Conservation (phyloP, 129 eudicot species). For the Artemisia annua region DNA sequence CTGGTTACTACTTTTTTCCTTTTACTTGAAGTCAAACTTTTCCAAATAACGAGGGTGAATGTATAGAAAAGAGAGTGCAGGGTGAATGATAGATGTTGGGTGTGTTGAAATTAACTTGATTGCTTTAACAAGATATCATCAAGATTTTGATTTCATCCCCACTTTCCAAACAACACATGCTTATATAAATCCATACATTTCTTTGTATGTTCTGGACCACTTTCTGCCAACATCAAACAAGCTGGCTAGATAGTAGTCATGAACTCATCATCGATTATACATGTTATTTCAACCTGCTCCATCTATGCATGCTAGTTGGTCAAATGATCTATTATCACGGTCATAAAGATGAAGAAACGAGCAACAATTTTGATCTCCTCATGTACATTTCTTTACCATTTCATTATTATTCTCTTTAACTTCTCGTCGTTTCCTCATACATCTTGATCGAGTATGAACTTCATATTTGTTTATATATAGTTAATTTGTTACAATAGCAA, state of each 20-base stretch:
- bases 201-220: conserved; percentile 7
- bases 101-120: conserved; percentile 22
- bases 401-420: too few relatives aligned
- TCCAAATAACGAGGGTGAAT: conserved; percentile 6
- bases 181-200: neutral
- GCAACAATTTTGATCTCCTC: neutral
- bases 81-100: conserved; percentile 21
- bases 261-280: neutral
- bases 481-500: neutral
- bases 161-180: conserved; percentile 14
- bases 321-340: neutral
- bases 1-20: neutral
- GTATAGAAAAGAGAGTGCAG: neutral
- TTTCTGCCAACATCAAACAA: conserved; percentile 6
- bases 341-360: neutral
- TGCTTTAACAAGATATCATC: conserved; percentile 16
- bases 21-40: neutral
- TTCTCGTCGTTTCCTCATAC: too few relatives aligned
- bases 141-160: conserved; percentile 25
- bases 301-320: neutral
- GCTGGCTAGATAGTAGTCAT: conserved; percentile 8
- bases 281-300: neutral
- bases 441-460: too few relatives aligned
- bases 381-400: neutral
- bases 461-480: too few relatives aligned